These are phyloP conservation scores for Polygonum maritimum DNA, from an alignment of 148 eudicot species.

Conservation along the genomic window DNA sequence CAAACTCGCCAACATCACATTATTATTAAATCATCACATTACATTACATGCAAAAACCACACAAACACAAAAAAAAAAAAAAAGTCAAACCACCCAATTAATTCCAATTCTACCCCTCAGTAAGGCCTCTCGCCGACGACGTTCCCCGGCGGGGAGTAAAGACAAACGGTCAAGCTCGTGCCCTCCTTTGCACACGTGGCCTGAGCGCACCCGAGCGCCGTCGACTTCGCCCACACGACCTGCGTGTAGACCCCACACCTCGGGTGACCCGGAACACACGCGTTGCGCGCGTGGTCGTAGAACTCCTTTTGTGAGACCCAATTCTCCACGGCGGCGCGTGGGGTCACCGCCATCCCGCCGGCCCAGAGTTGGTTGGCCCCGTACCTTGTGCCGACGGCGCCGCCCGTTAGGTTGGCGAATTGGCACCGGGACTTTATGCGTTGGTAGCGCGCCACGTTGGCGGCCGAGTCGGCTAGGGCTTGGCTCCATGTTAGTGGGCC, in stretches of 20 bases:
- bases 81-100: not conserved
- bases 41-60: not conserved
- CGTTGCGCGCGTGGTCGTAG: slow-evolving; percentile 33
- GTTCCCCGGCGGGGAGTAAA: slow-evolving; percentile 81
- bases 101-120: slow-evolving; percentile 12
- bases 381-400: slow-evolving; percentile 22
- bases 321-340: slow-evolving; percentile 38
- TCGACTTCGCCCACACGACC: slow-evolving; percentile 71
- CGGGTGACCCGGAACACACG: slow-evolving; percentile 31
- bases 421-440: slow-evolving; percentile 41
- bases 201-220: slow-evolving; percentile 57
- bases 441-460: slow-evolving; percentile 39
- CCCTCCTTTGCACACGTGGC: slow-evolving; percentile 37
- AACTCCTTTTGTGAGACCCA: slow-evolving; percentile 65
- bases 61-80: not conserved
- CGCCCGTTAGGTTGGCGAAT: slow-evolving; percentile 38
- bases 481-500: slow-evolving; percentile 50
- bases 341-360: slow-evolving; percentile 28
- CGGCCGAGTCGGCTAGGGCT: slow-evolving; percentile 35
- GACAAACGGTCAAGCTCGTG: slow-evolving; percentile 45
- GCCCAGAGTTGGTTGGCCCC: slow-evolving; percentile 67
- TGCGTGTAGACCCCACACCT: slow-evolving; percentile 73
- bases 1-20: not conserved
- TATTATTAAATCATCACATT: not conserved
- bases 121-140: slow-evolving; percentile 58